These are phyloP conservation scores for Leucocoprinus birnbaumii DNA, from an alignment of 768 basidiomycete genomes.

Conservation along the genomic window DNA sequence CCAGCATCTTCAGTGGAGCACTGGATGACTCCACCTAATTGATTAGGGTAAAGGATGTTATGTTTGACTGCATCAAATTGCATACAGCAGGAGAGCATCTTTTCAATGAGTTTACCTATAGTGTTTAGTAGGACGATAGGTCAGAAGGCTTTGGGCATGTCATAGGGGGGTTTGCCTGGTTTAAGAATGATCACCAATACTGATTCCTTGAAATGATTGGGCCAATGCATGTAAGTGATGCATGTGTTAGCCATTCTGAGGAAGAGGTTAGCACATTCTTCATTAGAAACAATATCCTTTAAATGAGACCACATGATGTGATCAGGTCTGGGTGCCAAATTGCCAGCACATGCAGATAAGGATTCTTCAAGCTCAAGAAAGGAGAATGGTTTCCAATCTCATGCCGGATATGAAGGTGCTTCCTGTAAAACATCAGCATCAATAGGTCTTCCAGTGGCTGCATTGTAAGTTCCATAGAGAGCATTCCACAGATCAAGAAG, in stretches of 20 bases:
- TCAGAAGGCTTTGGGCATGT: background rate
- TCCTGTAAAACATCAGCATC: too few species aligned
- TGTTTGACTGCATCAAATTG: conserved; percentile 4
- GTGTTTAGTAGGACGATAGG: conserved; percentile 11
- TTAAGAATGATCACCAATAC: conserved; percentile 16
- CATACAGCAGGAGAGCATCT: conserved; percentile 4
- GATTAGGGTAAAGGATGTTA: background rate
- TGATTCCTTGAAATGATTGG: conserved; percentile 12
- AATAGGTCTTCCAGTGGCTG: too few species aligned
- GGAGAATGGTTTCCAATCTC: too few species aligned
- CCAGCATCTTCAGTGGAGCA: background rate
- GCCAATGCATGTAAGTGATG: background rate
- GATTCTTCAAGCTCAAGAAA: too few species aligned
- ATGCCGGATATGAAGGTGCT: too few species aligned
- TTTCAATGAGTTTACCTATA: conserved; percentile 8
- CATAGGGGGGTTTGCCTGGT: conserved; percentile 9
- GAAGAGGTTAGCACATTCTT: too few species aligned
- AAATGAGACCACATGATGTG: too few species aligned
- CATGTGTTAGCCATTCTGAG: conserved; percentile 7
- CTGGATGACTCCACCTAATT: background rate
- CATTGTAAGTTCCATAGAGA: too few species aligned
- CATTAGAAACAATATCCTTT: background rate
- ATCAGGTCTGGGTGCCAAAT: too few species aligned
- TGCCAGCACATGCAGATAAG: too few species aligned
- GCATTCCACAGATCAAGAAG: too few species aligned